Evolutionary conservation across 2,329 filamentous ascomycete species (phyloP), one percentile per base, ranked within the genome.

Genomic region (Verticillium klebahnii): DNA sequence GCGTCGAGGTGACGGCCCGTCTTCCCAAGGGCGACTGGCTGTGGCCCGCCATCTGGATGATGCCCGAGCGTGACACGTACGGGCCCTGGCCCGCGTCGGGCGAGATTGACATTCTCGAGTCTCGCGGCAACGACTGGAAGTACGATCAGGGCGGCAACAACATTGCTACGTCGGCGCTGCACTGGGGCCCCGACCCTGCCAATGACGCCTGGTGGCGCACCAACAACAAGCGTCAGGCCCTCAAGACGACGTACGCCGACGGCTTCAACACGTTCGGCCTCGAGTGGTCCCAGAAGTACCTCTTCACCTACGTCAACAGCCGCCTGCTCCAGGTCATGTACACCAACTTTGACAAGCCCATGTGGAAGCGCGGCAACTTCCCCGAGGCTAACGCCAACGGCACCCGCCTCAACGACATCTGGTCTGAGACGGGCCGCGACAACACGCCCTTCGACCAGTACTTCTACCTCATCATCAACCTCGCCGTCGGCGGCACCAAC

Each of bases 41-140:
- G 12, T 95, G 92, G 92, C 92, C 92, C 2, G 91, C 91, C n/a
- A 94, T 96, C 69, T 93, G 90, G 90, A 91, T 96, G 89, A 80
- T 95, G 79, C 92, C 92, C 1, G 86, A 85, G 56, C 80, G 88
- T 54, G 81, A 87, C 60, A 87, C 79, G 0, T 96, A 95, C 72
- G 92, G 92, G 1, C 69, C 82, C 1, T 96, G 92, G 92, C 92
- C 92, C 1, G 76, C 80, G 29, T 78, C 79, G 62, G 88, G 87
- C 62, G 88, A 71, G 75, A 95, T 96, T 59, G 92, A 96, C 72
- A 91, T 96, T 60, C 79, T 87, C 70, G 91, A 95, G 75, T 87
- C 87, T 32, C 89, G 92, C 61, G 92, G 92, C 63, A 96, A 96
- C 80, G 92, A 94, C 76, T 85, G 88, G 77, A 87, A 85, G 0